Evolutionary conservation across 495 filamentous ascomycete species (phyloP), one percentile per base, ranked within the genome.

Genomic region (Aspergillus olivimuriae): DNA sequence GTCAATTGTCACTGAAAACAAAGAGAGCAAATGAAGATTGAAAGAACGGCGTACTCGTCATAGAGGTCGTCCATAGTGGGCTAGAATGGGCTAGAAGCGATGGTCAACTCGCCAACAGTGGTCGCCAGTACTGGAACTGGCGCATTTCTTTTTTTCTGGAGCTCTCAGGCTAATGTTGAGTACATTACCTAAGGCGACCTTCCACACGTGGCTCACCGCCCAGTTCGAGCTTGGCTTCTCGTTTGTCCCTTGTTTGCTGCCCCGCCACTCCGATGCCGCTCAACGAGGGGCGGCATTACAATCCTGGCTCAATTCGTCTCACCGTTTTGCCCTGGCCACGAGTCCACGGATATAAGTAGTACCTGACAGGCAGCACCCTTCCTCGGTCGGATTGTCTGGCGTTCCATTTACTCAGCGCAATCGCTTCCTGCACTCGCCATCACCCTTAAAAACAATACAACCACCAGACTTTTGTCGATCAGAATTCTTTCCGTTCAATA

Each of bases 41-140:
- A 20, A 16, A 12, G 0, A 32, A 39, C 9, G 43, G 58, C 72
- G 39, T 74, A 89, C 84, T 89, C 85, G 65, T 89, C 85, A 57
- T 89, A 89, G 47, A 89, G 76, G 60, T 89, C 85, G 66, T 88
- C 85, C 85, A 89, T 89, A 43, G 41, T 72, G 61, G 34, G 56
- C 37, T 34, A 36, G 38, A 26, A 23, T 36, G 39, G 19, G n/a
- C 37, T 34, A 36, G 38, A 26, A 23, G 36, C 38, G 19, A n/a
- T 22, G 20, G 32, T 32, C 21, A 21, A 39, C 35, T 43, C 23
- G 41, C 36, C 23, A 44, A 44, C 51, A 33, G 39, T 46, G 40
- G 38, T 51, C 36, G 43, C 37, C 39, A 37, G 37, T 39, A 43
- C 34, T 53, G 26, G 33, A 39, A 32, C 21, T 41, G 44, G 44